Evolutionary conservation across 2,329 filamentous ascomycete genomes (phyloP), one percentile per base, ranked within the genome.

Genomic region (Neurospora sp.): DNA sequence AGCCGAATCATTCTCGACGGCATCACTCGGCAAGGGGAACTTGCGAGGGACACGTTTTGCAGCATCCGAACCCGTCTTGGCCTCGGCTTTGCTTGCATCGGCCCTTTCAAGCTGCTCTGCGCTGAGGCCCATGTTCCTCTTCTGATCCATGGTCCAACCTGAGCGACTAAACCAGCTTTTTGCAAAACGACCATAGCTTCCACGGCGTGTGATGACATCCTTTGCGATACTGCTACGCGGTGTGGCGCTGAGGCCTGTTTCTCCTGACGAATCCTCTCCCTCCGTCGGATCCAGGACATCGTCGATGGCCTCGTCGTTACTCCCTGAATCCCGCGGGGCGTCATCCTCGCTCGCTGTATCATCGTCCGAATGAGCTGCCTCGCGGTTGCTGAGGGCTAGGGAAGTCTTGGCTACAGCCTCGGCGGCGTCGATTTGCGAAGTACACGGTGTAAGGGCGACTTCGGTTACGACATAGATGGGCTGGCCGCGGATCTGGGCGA

Each of bases 131-230:
- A 93, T 86, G 67, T 87, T 87, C 36, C 90, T 85, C 75, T 89
- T 87, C 74, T 89, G 89, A 71, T 92, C 90, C 71, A 89, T 82
- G 68, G 89, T 90, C 91, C 93, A 95, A 0, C 92, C 93, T 72
- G 89, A 91, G 73, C 88, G 89, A 62, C 93, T 96, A 78, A 98
- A 96, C 96, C 96, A 99, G 71, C 90, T 89, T 73, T 93, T 88
- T 0, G 95, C 93, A 78, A 98, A 97, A 43, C 92, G 86, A 4
- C 94, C 95, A 79, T 97, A 98, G 73, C 89, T 90, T 0, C 94
- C 93, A 75, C 89, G 91, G 70, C 88, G 90, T 43, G 89, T 88
- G 69, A 97, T 95, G 1, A 98, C 94, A 81, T 98, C 92, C 79
- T 97, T 90, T 0, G 91, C 93, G 71, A 97, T 89, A 74, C 90